Evolutionary conservation across 1,139 yeast species (phyloP).

Genomic region (Yamadazyma sp.): DNA sequence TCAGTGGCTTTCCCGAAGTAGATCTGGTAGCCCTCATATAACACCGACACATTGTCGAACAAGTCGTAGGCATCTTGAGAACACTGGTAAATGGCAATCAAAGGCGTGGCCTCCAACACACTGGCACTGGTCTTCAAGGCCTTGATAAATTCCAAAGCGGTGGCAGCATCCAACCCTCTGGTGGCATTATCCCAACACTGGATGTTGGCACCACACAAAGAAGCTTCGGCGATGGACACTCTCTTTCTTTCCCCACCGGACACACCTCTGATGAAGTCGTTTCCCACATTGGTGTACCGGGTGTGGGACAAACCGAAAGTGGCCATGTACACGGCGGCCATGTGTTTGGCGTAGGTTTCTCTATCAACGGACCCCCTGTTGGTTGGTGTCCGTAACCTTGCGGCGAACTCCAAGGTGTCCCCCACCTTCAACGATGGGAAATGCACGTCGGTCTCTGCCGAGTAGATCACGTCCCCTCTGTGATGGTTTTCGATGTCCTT

Average conservation of each 20-base stretch:
- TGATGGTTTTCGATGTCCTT: conserved; percentile 27
- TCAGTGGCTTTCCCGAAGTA: conserved; percentile 56
- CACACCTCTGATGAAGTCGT: conserved; percentile 24
- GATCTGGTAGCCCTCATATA: conserved; percentile 59
- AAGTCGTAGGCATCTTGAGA: conserved; percentile 49
- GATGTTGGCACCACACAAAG: conserved; percentile 24
- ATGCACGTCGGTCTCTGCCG: conserved; percentile 55
- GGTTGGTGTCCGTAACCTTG: conserved; percentile 50
- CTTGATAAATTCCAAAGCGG: conserved; percentile 28
- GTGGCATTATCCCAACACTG: conserved; percentile 80
- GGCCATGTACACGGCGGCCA: conserved; percentile 8
- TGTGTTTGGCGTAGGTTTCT: conserved; percentile 43
- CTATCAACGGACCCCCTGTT: conserved; percentile 60
- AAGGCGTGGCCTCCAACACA: conserved; percentile 26
- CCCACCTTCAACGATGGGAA: conserved; percentile 56
- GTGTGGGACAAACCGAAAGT: conserved; percentile 23
- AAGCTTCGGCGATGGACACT: conserved; percentile 28
- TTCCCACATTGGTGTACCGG: conserved; percentile 22
- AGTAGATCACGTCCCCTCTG: conserved; percentile 49
- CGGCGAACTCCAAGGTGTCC: conserved; percentile 49
- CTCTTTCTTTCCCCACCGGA: conserved; percentile 30
- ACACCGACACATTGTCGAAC: conserved; percentile 64
- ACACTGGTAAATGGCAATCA: conserved; percentile 40
- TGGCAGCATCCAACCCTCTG: conserved; percentile 80
- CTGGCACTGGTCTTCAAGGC: conserved; percentile 25